Conservation (phyloP, 495 filamentous ascomycete genomes). For the Aspergillus nidulans region DNA sequence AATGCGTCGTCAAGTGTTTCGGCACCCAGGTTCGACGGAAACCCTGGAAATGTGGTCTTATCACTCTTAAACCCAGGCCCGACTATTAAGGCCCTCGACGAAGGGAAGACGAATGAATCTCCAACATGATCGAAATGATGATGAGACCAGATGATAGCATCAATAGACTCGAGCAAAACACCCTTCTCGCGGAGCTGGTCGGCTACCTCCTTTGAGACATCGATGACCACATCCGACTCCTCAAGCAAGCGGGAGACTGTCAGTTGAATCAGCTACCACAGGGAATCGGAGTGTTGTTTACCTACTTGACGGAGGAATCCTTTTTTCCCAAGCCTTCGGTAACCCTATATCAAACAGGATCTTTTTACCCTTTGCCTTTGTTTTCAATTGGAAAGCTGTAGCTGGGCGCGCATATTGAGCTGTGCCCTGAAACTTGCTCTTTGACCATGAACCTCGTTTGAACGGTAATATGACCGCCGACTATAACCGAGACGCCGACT, state of each 20-base stretch:
- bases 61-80: constrained; percentile 3
- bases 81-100: neutral
- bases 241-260: neutral
- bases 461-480: neutral
- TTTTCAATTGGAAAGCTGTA: constrained; percentile 1
- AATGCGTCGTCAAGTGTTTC: neutral
- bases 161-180: constrained; percentile 1
- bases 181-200: neutral
- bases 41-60: neutral
- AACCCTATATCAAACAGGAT: constrained; percentile 2
- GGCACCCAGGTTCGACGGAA: neutral
- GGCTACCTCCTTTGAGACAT: neutral
- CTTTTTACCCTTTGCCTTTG: neutral
- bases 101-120: neutral
- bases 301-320: neutral
- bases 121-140: constrained; percentile 3
- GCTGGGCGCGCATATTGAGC: neutral
- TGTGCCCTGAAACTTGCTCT: neutral
- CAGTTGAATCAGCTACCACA: neutral
- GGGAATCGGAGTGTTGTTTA: neutral
- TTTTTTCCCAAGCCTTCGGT: constrained; percentile 2
- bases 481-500: neutral
- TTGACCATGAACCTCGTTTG: neutral
- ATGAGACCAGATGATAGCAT: neutral
- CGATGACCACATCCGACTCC: neutral